Evolutionary conservation across 1,284 basidiomycete genomes (phyloP), one percentile per base, ranked within the genome.

Genomic region (Mycena citricolor): DNA sequence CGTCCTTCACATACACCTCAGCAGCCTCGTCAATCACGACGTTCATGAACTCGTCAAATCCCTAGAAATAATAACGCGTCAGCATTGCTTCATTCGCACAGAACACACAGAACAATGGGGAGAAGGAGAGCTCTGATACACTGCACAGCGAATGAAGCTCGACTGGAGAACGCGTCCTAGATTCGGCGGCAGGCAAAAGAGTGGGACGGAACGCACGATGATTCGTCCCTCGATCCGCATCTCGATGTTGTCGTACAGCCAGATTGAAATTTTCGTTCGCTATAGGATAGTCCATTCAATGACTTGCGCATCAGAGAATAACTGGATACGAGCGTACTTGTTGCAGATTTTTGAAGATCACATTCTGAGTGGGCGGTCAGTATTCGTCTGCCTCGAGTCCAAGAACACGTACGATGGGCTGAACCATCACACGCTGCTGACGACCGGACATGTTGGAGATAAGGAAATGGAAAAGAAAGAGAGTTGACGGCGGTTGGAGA

Each of bases 1-100:
- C 79, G 39, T 89, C 87, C 63, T 92, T 91, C 51, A 94, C 82
- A 63, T 83, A 95, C 6, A 98, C 89, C 66, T 99, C 97, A 48
- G 83, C 81, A 29, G 95, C 92, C 51, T 98, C 92, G 59, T 97
- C 94, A n/a, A 97, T 73, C 17, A 97, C 92, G 16, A 99, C 73
- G 64, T 99, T 99, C 97, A 99, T 99, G 69, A 99, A 99, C 68
- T 99, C 97, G 65, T 99, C 97, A 61, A 99, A 99, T 17, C 97
- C 97, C 95, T 97, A 65, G 22, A 17, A 32, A 54, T 52, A 32
- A 43, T 24, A 31, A 47, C 37, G 41, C 45, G 22, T 54, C 31
- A 50, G 47, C 39, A 32, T 44, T 31, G 41, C 36, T 52, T 44
- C 12, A 44, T 32, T 34, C 28, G 14, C 24, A 51, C 26, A 42